phyloP scores from a whole-genome alignment of 176 grass and related monocot genomes.

The Canna indica region DNA sequence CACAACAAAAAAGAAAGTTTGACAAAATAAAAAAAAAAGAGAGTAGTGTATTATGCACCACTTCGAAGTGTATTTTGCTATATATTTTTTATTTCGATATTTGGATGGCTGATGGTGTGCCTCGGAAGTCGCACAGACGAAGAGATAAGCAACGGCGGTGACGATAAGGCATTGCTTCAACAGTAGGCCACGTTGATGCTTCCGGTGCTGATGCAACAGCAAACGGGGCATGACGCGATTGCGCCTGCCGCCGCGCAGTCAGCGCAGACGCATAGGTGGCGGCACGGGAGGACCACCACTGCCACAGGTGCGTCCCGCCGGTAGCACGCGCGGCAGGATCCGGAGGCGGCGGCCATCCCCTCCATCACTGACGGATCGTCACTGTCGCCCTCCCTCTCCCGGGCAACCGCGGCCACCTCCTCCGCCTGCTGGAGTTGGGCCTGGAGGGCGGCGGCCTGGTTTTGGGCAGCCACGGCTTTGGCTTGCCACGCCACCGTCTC shows the following conservation, averaged over 20 bases:
- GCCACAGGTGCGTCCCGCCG: conserved; percentile 17
- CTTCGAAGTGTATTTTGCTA: not conserved
- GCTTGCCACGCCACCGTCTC: conserved; percentile 56
- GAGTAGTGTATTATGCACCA: too few relatives aligned
- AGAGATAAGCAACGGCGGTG: not conserved
- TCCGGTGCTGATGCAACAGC: conserved; percentile 47
- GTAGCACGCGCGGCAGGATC: conserved; percentile 49
- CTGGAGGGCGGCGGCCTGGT: conserved; percentile 47
- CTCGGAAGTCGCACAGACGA: not conserved
- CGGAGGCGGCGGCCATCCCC: conserved; percentile 14
- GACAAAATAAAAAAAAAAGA: not conserved
- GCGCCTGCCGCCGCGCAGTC: conserved; percentile 29
- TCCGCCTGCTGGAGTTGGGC: conserved; percentile 49
- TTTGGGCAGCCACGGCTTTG: conserved; percentile 60
- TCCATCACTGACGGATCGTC: conserved; percentile 22
- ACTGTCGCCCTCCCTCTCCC: conserved; percentile 20
- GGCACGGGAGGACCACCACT: conserved; percentile 68
- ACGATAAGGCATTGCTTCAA: not conserved
- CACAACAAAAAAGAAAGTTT: not conserved
- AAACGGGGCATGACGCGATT: conserved; percentile 39
- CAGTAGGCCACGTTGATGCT: conserved; percentile 45
- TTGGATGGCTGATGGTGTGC: not conserved
- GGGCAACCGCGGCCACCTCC: conserved; percentile 19
- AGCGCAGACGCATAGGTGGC: conserved; percentile 79
- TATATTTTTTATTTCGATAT: not conserved